A percentile compares a stretch with the other conserved stretches of the same genome.
Conservation (phyloP, 768 basidiomycete species). For the Wakefieldia striispora region DNA sequence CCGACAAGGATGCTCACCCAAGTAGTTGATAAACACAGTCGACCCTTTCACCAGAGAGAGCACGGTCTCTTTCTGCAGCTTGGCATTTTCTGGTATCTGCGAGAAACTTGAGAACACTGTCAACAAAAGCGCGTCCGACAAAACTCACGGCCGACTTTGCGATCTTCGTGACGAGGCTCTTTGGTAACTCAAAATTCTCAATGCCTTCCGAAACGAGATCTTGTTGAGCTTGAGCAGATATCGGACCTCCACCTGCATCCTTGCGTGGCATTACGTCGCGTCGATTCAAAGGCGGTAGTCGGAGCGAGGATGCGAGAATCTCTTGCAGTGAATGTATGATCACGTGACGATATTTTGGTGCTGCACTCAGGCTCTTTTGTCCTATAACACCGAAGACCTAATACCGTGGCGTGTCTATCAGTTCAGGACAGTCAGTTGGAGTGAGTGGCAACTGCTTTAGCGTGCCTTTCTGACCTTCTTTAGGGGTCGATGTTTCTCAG, state of each 20-base stretch:
- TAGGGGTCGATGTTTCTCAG: conserved; percentile 15
- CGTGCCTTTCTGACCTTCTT: not conserved
- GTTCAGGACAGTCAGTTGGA: not conserved
- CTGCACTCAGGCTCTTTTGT: no score
- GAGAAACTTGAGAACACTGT: not conserved
- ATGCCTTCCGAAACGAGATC: conserved; percentile 81
- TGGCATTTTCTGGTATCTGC: conserved; percentile 81
- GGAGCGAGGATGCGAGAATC: no score
- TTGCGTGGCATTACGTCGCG: conserved; percentile 63
- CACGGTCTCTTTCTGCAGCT: conserved; percentile 88
- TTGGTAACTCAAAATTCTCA: conserved; percentile 87
- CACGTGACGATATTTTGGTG: not conserved
- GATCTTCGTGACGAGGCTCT: conserved; percentile 76
- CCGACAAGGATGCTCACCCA: conserved; percentile 52
- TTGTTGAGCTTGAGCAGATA: conserved; percentile 76
- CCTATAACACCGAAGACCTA: no score
- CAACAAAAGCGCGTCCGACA: not conserved
- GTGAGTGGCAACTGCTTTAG: not conserved
- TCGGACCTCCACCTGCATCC: conserved; percentile 50
- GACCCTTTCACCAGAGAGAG: conserved; percentile 83
- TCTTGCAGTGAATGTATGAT: conserved; percentile 6
- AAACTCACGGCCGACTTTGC: conserved; percentile 78
- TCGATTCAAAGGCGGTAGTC: not conserved
- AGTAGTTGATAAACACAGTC: conserved; percentile 93
- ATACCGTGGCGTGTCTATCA: not conserved